Base-by-base conservation (phyloP, 768 basidiomycete genomes). In the Rhodotorula taiwanensis region DNA sequence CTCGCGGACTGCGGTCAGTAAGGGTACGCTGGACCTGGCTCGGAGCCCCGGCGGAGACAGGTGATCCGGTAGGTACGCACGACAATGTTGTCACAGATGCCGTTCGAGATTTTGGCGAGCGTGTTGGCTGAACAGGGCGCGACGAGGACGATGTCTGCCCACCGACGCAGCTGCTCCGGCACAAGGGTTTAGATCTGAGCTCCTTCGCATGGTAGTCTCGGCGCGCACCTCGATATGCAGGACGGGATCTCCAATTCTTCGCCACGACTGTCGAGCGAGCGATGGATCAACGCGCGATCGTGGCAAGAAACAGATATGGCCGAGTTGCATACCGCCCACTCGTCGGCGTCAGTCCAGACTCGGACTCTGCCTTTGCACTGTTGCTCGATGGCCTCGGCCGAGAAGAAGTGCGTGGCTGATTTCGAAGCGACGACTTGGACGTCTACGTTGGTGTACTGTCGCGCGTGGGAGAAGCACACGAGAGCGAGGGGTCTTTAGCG, bases 71-170 rank as follows among this genome's bases (percentile, higher is more conserved):
- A 11, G 13, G 39, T 67, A 27, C 81, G 51, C 66, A 89, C 88
- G n/a, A 80, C 85, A 49, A 95, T 83, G 73, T 97, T 94, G 73
- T 98, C 94, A 72, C 91, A 95, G 1, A 84, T 70, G 0, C 95
- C 93, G 47, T 83, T 80, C 0, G 91, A 87, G 56, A 99, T 86
- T 77, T 98, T 98, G 14, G 91, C 83, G 25, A 99, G 82, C 2
- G 91, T 93, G 75, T 95, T 97, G n/a, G 94, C 93, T 1, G 90
- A 92, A 73, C 92, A 97, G 0, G 95, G 95, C 0, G 90, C 90
- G 52, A 99, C 82, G 52, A 99, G 84, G 54, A 98, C 92, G 54
- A 97, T 77, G 72, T 99, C 92, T 49, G 94, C 92, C 95, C 95
- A 98, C 58, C 80, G 71, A 21, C 80, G 75, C 4, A 80, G 76